Evolutionary conservation across 75 land plant species (phyloP), one percentile per base, ranked within the genome.

Genomic region (Larix kaempferi): DNA sequence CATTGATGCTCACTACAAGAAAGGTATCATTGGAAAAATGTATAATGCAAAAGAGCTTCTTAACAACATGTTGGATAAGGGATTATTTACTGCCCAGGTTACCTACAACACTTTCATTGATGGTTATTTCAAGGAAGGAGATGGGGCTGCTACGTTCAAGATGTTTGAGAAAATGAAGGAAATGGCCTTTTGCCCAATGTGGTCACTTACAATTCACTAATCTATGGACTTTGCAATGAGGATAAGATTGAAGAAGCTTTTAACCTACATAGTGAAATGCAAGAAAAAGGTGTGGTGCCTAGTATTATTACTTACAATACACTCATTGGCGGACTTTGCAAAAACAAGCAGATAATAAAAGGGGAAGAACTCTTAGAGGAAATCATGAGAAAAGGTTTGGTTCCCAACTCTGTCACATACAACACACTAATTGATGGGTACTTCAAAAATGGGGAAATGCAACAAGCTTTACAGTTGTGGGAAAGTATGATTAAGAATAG

Each of bases 1-100:
- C 17, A 93, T 93, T 60, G 78, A 82, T 72, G 91, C 89, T 8
- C 82, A 86, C 39, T 86, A 87, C 78, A 93, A 88, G 80, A 81
- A 26, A 72, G 88, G 89, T 29, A n/a, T 54, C 49, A 77, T 64
- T 29, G 89, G 83, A 26, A 88, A 82, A 74, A 78, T 90, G 81
- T 86, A 75, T 63, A 85, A 90, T 65, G 89, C 89, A 23, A 83
- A 86, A 74, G 80, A 79, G 39, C n/a, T 92, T 49, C 56, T 93
- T 60, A 92, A 85, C 71, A 84, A 87, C 21, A 86, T 88, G 90
- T 59, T 86, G 11, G 23, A 72, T 14, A 59, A 55, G 54, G 64
- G 71, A 26, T 35, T 86, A n/a, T 35, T 17, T 54, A 88, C 88
- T 11, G 83, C 78, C 49, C 81, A 83, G 14, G 56, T 83, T 56